Evolutionary conservation across 768 basidiomycete genomes (phyloP).

Genomic region (Mycena polygramma): DNA sequence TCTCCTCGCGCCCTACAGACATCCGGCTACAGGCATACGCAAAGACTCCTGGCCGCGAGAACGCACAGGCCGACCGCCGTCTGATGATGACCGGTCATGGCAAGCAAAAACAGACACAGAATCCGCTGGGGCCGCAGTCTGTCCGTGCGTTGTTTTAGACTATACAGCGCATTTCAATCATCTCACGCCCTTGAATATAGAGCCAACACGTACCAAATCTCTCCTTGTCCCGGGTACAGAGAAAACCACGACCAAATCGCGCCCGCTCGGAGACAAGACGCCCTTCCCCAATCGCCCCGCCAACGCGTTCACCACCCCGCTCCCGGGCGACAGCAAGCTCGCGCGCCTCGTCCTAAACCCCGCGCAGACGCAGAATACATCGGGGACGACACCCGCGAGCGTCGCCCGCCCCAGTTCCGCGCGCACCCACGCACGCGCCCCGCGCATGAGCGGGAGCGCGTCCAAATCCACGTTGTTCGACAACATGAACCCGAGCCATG

Average conservation of each 20-base stretch:
- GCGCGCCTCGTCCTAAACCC: background rate
- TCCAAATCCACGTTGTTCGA: background rate
- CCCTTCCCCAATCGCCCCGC: background rate
- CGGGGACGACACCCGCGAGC: background rate
- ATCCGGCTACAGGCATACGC: background rate
- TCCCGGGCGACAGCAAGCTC: background rate
- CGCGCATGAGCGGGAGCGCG: background rate
- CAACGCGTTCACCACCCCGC: background rate
- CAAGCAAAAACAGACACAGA: background rate
- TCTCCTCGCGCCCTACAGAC: background rate
- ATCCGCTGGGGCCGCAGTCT: background rate
- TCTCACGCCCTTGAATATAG: background rate
- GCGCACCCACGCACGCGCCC: background rate
- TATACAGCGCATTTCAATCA: background rate
- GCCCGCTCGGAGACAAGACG: background rate
- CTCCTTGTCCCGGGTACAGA: background rate
- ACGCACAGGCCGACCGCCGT: background rate
- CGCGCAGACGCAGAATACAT: background rate
- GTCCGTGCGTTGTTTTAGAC: background rate
- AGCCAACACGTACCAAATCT: background rate
- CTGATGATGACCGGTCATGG: background rate
- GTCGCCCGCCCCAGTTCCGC: background rate
- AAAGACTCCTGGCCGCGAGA: background rate
- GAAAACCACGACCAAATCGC: background rate
- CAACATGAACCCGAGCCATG: background rate